These are phyloP conservation scores for Diaporthe sp. DNA, from an alignment of 2,329 filamentous ascomycete genomes.

Conservation along the genomic window DNA sequence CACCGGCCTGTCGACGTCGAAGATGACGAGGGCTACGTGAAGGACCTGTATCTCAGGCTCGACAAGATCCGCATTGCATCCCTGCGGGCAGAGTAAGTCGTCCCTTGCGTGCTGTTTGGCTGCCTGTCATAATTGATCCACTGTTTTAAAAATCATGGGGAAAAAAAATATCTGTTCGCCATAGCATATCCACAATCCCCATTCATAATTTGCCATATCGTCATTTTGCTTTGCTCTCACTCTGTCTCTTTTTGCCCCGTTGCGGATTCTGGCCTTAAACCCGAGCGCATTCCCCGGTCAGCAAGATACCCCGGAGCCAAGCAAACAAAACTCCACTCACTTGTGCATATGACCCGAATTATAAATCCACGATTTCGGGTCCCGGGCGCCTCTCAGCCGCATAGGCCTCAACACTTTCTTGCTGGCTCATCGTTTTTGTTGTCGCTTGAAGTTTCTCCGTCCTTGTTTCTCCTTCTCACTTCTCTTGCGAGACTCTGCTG, in stretches of 20 bases:
- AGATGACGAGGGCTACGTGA: constrained; percentile 39
- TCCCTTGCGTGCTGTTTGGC: background rate
- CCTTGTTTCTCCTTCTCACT: background rate
- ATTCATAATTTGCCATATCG: constrained; percentile 13
- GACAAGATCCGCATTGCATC: constrained; percentile 38
- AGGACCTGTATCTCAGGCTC: constrained; percentile 34
- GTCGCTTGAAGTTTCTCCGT: too few species aligned
- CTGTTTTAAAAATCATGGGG: background rate
- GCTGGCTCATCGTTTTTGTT: background rate
- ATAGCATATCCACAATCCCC: constrained; percentile 11
- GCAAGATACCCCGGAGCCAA: constrained; percentile 30
- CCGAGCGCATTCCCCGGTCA: constrained; percentile 21
- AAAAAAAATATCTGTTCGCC: background rate
- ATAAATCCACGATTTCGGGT: constrained; percentile 31
- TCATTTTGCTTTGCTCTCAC: background rate
- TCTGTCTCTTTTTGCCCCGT: background rate
- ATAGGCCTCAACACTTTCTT: constrained; percentile 21
- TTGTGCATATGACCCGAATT: constrained; percentile 29
- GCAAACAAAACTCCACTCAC: constrained; percentile 25
- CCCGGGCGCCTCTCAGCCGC: constrained; percentile 26
- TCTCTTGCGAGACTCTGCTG: constrained; percentile 4
- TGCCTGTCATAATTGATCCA: background rate
- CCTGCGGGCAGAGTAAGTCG: constrained; percentile 37
- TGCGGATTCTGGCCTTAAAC: constrained; percentile 4
- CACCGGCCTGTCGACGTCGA: constrained; percentile 31